These are phyloP conservation scores for Rhizomucor pusillus DNA, from an alignment of 371 early-diverging fungal species.

Conservation along the genomic window DNA sequence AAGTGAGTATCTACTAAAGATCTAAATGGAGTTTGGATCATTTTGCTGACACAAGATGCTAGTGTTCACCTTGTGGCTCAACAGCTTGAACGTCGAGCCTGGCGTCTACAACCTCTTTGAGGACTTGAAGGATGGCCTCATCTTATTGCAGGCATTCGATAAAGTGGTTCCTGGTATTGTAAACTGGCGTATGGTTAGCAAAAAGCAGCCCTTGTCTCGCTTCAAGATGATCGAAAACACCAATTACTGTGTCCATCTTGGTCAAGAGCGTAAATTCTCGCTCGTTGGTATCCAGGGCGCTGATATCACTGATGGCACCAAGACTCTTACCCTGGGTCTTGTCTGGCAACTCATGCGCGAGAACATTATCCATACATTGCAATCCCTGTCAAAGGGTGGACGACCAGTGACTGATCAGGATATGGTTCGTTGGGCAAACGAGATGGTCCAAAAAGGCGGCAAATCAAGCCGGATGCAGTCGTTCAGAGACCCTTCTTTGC, in stretches of 20 bases:
- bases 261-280: slow-evolving; percentile 83
- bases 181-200: slow-evolving; percentile 87
- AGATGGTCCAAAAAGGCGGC: slow-evolving; percentile 64
- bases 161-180: slow-evolving; percentile 87
- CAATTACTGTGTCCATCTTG: slow-evolving; percentile 86
- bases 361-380: slow-evolving; percentile 89
- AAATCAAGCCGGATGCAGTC: slow-evolving; percentile 68
- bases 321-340: slow-evolving; percentile 81
- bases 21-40: neutral
- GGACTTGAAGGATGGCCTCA: slow-evolving; percentile 78
- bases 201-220: slow-evolving; percentile 67
- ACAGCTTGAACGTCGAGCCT: slow-evolving; percentile 92
- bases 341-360: slow-evolving; percentile 98
- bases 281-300: slow-evolving; percentile 95
- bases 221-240: slow-evolving; percentile 97
- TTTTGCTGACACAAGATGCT: neutral
- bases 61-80: slow-evolving; percentile 95
- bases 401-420: slow-evolving; percentile 85
- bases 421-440: slow-evolving; percentile 94
- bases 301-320: slow-evolving; percentile 90
- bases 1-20: slow-evolving; percentile 29
- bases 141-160: slow-evolving; percentile 91
- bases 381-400: slow-evolving; percentile 78
- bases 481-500: slow-evolving; percentile 83
- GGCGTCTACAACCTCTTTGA: slow-evolving; percentile 90